phyloP scores from a whole-genome alignment of 2,329 filamentous ascomycete genomes.

The Xylaria polymorpha region DNA sequence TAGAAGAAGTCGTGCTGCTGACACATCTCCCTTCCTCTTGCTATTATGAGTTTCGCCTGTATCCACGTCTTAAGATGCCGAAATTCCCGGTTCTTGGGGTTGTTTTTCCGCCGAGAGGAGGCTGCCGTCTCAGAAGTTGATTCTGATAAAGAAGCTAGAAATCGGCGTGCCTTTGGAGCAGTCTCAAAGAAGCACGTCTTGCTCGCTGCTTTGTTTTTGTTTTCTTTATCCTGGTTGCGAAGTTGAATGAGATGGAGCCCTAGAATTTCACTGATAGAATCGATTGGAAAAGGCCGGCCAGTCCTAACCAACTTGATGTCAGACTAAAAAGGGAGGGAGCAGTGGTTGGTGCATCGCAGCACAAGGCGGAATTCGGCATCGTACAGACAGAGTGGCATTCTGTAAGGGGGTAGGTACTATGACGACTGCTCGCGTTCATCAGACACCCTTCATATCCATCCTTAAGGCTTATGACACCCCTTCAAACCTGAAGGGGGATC shows the following conservation, averaged over 20 bases:
- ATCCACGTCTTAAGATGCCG: no score
- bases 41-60: not conserved
- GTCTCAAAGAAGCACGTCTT: slow-evolving; percentile 2
- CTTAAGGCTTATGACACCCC: not conserved
- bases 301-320: not conserved
- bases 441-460: not conserved
- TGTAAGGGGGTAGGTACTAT: not conserved
- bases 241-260: slow-evolving; percentile 4
- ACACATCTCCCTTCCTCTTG: slow-evolving; percentile 37
- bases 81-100: not conserved
- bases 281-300: not conserved
- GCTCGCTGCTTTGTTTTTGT: slow-evolving; percentile 9
- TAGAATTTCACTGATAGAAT: not conserved
- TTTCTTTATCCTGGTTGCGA: not conserved
- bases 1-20: slow-evolving; percentile 45
- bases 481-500: not conserved
- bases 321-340: slow-evolving; percentile 2
- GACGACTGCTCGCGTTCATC: not conserved
- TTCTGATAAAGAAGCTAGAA: not conserved
- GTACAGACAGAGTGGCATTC: not conserved
- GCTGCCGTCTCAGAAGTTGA: not conserved
- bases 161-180: not conserved
- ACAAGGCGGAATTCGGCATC: slow-evolving; percentile 16
- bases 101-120: not conserved
- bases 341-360: slow-evolving; percentile 12